Evolutionary conservation across 352 stramenopile genomes (phyloP), one percentile per base, ranked within the genome.

Genomic region (Phytopythium litorale): DNA sequence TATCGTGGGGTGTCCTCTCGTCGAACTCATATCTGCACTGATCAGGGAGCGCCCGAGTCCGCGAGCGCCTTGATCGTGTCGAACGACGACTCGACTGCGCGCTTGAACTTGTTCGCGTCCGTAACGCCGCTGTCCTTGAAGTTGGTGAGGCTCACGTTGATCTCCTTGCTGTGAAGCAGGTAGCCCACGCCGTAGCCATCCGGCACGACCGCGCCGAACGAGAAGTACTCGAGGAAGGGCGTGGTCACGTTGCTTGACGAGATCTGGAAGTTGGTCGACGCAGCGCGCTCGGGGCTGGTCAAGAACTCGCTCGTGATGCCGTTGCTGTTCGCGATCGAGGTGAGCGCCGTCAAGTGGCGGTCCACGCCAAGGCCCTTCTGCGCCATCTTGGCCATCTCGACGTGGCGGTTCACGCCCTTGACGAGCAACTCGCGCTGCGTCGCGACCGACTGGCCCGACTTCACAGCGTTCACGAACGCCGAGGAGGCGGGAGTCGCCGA

Each of bases 181-280:
- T 98, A 98, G 59, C 90, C 91, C 38, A 97, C 69, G 19, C 91
- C 91, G 68, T 98, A 98, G 48, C 91, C 91, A 28, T 95, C 73
- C 1, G 83, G 80, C 42, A 92, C 83, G 23, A 97, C 88, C 11
- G 91, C 81, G 28, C 91, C 91, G 71, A 97, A 98, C 54, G 76
- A 85, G 38, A 97, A 97, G 67, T 93, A 96, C 48, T 93, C 69
- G 52, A 97, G 65, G 70, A 95, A 96, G 11, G 89, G 91, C 62
- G 66, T 83, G 37, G 89, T 97, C 30, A 97, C 83, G 68, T 97
- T 97, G 71, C 88, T 97, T 33, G 91, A 96, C 40, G 87, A 97
- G 61, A 97, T 81, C 65, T 90, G 79, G 70, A 94, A 97, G 65
- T 93, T 93, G 15, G 86, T 89, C 67, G 79, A 96, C 52, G 78